Base-by-base conservation (phyloP, 441 rosid species). In the Adansonia madagascariensis region DNA sequence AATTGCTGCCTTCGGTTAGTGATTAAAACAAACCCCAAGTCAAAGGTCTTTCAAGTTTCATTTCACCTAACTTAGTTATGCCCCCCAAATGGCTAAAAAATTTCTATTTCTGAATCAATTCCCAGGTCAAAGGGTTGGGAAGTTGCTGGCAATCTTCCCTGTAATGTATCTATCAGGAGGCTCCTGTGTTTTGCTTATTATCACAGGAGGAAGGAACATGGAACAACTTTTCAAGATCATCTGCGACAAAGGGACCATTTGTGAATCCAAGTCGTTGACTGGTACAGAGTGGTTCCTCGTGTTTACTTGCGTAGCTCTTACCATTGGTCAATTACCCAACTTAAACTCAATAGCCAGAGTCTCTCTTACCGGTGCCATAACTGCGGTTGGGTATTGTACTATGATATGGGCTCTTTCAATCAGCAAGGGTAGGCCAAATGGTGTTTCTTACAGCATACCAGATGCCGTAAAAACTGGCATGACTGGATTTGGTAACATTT, bases 131-230 rank as follows among this genome's bases (percentile, higher is more conserved):
- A 85, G 75, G 76, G 63, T 85, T 1, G 94, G 94, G 52, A 90
- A 89, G 20, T 8, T 85, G 49, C 79, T 89, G 0, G 86, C 82
- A 2, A 64, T 90, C 43, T 87, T 88, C 41, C 94, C 94, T 0
- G 86, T 86, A 9, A 86, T 90, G 92, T 90, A 88, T 65, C 77
- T 90, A n/a, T 90, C 94, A 0, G 91, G 94, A 0, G 94, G 92
- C 0, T 64, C 91, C 1, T 86, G 91, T 24, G 88, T 78, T 35
- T 59, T 84, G 77, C 71, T 88, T 55, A 86, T 90, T 14, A 88
- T 88, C 82, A 86, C 80, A 3, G 90, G 88, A 3, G 89, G 87
- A 0, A 71, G 71, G 17, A 77, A 84, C 20, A 55, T 88, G 83
- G 71, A 82, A 55, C 79, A 66, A 46, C 49, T 89, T n/a, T 84